These are phyloP conservation scores for Helminthosporium solani DNA, from an alignment of 2,329 filamentous ascomycete species.

Conservation along the genomic window DNA sequence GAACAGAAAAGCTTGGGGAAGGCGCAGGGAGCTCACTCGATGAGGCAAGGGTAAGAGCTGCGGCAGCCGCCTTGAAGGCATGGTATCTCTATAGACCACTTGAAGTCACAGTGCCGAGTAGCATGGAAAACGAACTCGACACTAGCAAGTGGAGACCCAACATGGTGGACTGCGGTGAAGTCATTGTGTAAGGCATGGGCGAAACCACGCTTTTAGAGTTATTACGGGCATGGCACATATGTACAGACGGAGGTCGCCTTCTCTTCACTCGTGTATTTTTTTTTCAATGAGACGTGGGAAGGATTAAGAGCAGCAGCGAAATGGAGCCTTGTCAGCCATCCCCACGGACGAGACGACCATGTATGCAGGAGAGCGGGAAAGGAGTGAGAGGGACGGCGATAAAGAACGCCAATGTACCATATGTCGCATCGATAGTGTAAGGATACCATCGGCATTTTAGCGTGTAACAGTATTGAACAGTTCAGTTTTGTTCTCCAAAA, in stretches of 20 bases:
- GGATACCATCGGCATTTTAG: slow-evolving; percentile 9
- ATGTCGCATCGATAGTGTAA: slow-evolving; percentile 18
- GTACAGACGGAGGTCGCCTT: slow-evolving; percentile 3
- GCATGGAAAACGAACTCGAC: slow-evolving; percentile 42
- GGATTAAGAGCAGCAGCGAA: neutral
- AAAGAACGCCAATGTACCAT: slow-evolving; percentile 18
- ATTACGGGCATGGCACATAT: slow-evolving; percentile 8
- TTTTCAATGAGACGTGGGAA: slow-evolving; percentile 7
- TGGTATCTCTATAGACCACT: slow-evolving; percentile 95
- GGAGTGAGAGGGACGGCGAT: neutral
- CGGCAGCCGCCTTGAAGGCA: slow-evolving; percentile 81
- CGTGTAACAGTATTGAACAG: slow-evolving; percentile 13
- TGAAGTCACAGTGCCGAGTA: slow-evolving; percentile 53
- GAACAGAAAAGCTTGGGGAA: slow-evolving; percentile 87
- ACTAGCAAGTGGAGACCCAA: slow-evolving; percentile 54
- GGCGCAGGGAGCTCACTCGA: slow-evolving; percentile 77
- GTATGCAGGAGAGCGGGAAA: neutral
- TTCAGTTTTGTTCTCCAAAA: neutral
- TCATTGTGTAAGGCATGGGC: slow-evolving; percentile 45
- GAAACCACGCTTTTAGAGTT: slow-evolving; percentile 22
- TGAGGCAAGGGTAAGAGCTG: slow-evolving; percentile 74
- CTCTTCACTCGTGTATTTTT: slow-evolving; percentile 22
- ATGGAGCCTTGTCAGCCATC: too few species aligned
- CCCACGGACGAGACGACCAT: too few species aligned
- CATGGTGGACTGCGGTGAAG: slow-evolving; percentile 59